These are phyloP conservation scores for Cyberlindnera mycetangii DNA, from an alignment of 805 yeast species.

Conservation along the genomic window DNA sequence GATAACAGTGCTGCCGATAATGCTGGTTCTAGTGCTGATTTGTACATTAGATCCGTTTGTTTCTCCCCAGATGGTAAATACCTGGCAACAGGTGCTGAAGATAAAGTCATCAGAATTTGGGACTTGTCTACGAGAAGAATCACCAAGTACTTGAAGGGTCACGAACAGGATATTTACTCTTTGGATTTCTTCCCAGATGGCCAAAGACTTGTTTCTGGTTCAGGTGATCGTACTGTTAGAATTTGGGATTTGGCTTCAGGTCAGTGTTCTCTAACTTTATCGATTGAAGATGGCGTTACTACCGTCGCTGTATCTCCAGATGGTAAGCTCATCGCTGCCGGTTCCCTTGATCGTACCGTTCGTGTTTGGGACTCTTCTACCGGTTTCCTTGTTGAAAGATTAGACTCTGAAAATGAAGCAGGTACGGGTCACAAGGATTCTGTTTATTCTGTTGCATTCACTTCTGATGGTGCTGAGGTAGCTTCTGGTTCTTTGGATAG, in stretches of 20 bases:
- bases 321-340: slow-evolving; percentile 92
- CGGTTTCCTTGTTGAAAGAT: slow-evolving; percentile 86
- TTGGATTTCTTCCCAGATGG: slow-evolving; percentile 95
- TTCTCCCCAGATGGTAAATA: slow-evolving; percentile 94
- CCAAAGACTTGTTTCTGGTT: slow-evolving; percentile 87
- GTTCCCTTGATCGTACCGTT: slow-evolving; percentile 91
- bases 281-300: slow-evolving; percentile 97
- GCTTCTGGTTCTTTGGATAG: slow-evolving; percentile 94
- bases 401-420: slow-evolving; percentile 82
- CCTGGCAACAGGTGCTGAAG: slow-evolving; percentile 93
- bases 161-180: slow-evolving; percentile 96
- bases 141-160: slow-evolving; percentile 85
- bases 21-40: slow-evolving; percentile 57
- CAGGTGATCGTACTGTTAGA: slow-evolving; percentile 94
- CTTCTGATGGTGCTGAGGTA: slow-evolving; percentile 86
- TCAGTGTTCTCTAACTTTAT: slow-evolving; percentile 81
- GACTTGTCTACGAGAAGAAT: slow-evolving; percentile 83
- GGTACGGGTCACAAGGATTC: slow-evolving; percentile 96
- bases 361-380: slow-evolving; percentile 96
- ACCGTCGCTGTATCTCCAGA: slow-evolving; percentile 97
- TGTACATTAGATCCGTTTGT: slow-evolving; percentile 92
- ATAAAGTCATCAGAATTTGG: slow-evolving; percentile 92
- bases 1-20: slow-evolving; percentile 50
- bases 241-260: slow-evolving; percentile 94
- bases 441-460: slow-evolving; percentile 91